Conservation (phyloP, 2,329 filamentous ascomycete species). For the Delphinella strobiligena region DNA sequence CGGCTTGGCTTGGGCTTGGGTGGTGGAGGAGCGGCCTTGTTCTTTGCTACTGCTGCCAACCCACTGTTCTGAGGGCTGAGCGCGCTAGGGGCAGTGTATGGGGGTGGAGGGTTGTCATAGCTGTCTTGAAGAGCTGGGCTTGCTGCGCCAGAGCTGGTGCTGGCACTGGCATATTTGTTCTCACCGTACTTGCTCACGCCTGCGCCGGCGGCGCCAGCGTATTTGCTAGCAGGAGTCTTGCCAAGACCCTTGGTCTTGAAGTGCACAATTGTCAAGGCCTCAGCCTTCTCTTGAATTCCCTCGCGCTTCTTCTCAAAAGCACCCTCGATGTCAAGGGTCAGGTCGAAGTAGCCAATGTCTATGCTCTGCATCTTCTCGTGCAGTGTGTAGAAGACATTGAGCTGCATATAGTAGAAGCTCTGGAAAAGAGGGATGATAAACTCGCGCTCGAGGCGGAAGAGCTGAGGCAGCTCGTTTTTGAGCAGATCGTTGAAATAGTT, state of each 20-base stretch:
- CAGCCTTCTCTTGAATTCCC: constrained; percentile 73
- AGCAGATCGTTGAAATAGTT: constrained; percentile 97
- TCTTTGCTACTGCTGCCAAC: constrained; percentile 11
- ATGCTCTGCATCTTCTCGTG: constrained; percentile 97
- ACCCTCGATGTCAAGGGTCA: constrained; percentile 81
- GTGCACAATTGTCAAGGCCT: constrained; percentile 72
- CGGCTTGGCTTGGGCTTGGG: constrained; percentile 55
- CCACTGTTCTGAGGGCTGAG: constrained; percentile 1
- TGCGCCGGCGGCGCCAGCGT: constrained; percentile 17
- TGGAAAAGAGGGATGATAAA: constrained; percentile 97
- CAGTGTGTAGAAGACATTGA: constrained; percentile 97
- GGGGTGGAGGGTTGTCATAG: constrained; percentile 24
- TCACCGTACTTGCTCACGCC: constrained; percentile 23
- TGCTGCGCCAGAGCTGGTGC: not conserved
- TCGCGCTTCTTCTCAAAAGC: constrained; percentile 83
- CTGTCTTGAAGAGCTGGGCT: constrained; percentile 5
- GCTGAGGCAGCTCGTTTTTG: constrained; percentile 86
- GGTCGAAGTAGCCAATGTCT: constrained; percentile 95
- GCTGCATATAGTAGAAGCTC: constrained; percentile 99
- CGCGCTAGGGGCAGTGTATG: constrained; percentile 21
- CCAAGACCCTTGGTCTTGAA: constrained; percentile 66
- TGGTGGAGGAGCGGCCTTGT: constrained; percentile 37
- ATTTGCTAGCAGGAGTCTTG: constrained; percentile 20
- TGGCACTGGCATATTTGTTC: constrained; percentile 14
- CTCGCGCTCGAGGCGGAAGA: constrained; percentile 80